Conservation (phyloP, 331 rosid species). For the Pyracantha coccinea region DNA sequence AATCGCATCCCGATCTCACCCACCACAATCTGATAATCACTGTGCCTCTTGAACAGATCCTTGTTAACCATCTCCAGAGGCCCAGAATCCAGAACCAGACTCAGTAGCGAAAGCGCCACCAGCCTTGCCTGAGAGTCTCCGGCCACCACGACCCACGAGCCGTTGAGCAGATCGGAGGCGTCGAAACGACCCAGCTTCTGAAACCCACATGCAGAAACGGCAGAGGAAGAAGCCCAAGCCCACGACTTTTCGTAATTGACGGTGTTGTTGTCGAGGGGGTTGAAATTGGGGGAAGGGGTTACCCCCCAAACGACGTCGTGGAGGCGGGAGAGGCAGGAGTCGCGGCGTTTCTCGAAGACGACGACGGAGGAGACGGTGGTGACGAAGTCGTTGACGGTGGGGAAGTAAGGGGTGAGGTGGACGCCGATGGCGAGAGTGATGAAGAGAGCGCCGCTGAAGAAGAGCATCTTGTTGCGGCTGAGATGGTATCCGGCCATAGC, state of each 20-base stretch:
- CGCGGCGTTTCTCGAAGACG: slow-evolving; percentile 51
- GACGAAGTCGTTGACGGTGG: slow-evolving; percentile 60
- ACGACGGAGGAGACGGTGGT: slow-evolving; percentile 60
- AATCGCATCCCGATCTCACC: slow-evolving; percentile 58
- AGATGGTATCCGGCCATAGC: slow-evolving; percentile 96
- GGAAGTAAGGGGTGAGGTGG: slow-evolving; percentile 84
- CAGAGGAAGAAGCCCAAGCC: slow-evolving; percentile 49
- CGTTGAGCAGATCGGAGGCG: slow-evolving; percentile 70
- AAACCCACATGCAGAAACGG: slow-evolving; percentile 47
- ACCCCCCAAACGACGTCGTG: slow-evolving; percentile 73
- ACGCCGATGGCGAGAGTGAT: slow-evolving; percentile 91
- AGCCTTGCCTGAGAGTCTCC: slow-evolving; percentile 86
- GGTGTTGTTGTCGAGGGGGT: slow-evolving; percentile 42
- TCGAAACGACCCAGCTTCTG: slow-evolving; percentile 47
- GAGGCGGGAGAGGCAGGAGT: slow-evolving; percentile 60
- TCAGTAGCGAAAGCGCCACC: slow-evolving; percentile 38
- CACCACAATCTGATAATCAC: slow-evolving; percentile 56
- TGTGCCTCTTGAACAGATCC: slow-evolving; percentile 64
- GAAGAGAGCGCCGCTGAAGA: slow-evolving; percentile 90
- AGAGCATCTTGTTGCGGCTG: slow-evolving; percentile 90
- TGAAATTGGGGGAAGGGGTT: slow-evolving; percentile 20
- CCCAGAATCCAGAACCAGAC: slow-evolving; percentile 45
- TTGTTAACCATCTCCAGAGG: slow-evolving; percentile 29
- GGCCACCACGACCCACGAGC: slow-evolving; percentile 82
- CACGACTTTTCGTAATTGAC: slow-evolving; percentile 46